phyloP scores from a whole-genome alignment of 257 asterid species.

The Solanum piurae region DNA sequence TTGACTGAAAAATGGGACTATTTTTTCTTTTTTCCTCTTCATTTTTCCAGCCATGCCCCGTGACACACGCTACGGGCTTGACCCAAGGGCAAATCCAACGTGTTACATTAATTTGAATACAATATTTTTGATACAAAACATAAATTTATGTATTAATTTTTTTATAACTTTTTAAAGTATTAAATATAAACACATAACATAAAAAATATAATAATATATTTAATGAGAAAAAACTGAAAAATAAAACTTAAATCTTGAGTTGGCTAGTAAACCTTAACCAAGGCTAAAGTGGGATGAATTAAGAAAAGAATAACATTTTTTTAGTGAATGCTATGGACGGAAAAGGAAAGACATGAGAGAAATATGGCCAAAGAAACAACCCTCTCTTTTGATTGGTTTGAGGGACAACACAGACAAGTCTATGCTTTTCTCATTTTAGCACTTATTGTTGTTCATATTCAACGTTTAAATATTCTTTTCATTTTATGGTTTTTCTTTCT shows the following conservation, averaged over 20 bases:
- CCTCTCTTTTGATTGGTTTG: background rate
- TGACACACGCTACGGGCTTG: background rate
- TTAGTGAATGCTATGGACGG: background rate
- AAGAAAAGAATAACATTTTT: background rate
- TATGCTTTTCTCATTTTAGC: too few relatives aligned
- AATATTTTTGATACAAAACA: background rate
- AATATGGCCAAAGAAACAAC: background rate
- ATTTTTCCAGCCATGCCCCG: background rate
- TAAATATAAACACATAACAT: background rate
- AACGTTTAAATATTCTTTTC: background rate
- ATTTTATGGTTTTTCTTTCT: background rate
- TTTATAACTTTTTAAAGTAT: too few relatives aligned
- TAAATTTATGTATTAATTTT: too few relatives aligned
- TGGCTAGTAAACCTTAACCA: background rate
- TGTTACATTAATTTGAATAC: background rate
- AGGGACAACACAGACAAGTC: background rate
- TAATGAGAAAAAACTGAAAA: too few relatives aligned
- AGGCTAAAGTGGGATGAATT: background rate
- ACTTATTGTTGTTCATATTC: background rate
- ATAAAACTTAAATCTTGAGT: too few relatives aligned
- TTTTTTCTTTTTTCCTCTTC: background rate
- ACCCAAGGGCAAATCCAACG: background rate
- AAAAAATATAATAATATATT: too few relatives aligned
- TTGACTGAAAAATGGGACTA: background rate
- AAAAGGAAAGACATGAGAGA: background rate